These are phyloP conservation scores for Acer yangbiense DNA, from an alignment of 345 rosid genomes.

Conservation along the genomic window DNA sequence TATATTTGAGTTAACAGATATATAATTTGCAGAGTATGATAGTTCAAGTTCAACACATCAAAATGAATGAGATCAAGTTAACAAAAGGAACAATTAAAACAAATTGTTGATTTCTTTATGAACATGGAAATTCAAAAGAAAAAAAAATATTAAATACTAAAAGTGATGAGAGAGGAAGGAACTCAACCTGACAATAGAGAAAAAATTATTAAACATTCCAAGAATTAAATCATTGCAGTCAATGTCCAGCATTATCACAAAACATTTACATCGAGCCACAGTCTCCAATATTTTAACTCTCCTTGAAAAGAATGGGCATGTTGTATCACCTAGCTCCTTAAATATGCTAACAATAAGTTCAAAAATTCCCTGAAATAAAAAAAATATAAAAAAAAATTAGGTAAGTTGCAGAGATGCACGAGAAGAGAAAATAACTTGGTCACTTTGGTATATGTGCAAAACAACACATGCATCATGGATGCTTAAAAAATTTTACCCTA, in stretches of 20 bases:
- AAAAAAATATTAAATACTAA: not conserved
- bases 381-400: conserved; percentile 21
- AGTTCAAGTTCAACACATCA: not conserved
- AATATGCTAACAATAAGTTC: conserved; percentile 60
- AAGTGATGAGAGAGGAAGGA: conserved; percentile 16
- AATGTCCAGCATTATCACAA: conserved; percentile 71
- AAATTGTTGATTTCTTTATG: not conserved
- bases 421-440: conserved; percentile 3
- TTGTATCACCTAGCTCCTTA: conserved; percentile 66
- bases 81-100: conserved; percentile 6
- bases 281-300: conserved; percentile 86
- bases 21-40: not conserved
- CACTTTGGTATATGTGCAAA: not conserved
- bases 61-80: conserved; percentile 11
- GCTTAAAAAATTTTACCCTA: conserved; percentile 38
- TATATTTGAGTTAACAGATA: not conserved
- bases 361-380: conserved; percentile 66
- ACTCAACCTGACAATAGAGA: conserved; percentile 72
- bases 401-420: not conserved
- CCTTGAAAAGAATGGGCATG: conserved; percentile 69
- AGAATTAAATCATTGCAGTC: conserved; percentile 63
- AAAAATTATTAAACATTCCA: conserved; percentile 74
- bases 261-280: conserved; percentile 70
- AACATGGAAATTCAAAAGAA: not conserved
- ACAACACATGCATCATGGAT: not conserved